Base-by-base conservation (phyloP, 768 basidiomycete species). In the Pisolithus sp. region DNA sequence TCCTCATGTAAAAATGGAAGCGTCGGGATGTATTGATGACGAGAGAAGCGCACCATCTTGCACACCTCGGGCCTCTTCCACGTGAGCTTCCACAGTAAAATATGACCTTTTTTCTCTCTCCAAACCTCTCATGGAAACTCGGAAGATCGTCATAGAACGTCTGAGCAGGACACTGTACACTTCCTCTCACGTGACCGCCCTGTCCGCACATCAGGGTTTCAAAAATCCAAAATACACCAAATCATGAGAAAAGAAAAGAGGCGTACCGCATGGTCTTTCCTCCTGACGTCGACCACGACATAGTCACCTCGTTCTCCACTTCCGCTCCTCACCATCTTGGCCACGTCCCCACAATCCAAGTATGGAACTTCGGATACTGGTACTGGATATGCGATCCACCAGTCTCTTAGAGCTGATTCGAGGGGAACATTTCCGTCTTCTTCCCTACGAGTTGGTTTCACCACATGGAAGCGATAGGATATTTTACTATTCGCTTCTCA, bases 351-450 rank as follows among this genome's bases (percentile, higher is more conserved):
- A 7, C 66, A 65, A 2, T 69, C 61, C 28, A 77, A 45, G 2
- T 57, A 41, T 1, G 60, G 58, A 5, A 69, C 67, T 2, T 68
- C 58, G 1, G 76, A 71, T 38, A 60, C 34, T 3, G 53, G 67
- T 5, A 56, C 41, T 0, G 81, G 81, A 57, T 76, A 81, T 0
- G 78, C 79, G 49, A 80, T 75, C 78, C 77, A 80, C 77, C 76
- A 81, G 3, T 67, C 66, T 15, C 65, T 59, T 30, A 81, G 68
- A 5, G 68, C 56, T 2, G 45, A 51, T 23, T 17, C 28, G 5
- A 54, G 52, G 6, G 38, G 15, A 24, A n/a, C 17, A 18, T 44
- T 2, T 18, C 8, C 38, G 2, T 54, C 54, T 2, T 63, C 53
- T 53, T 80, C 81, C 17, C 58, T 46, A 4, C 26, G 43, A 7